Evolutionary conservation across 140 eudicot genomes (phyloP).

Genomic region (Cichorium intybus): DNA sequence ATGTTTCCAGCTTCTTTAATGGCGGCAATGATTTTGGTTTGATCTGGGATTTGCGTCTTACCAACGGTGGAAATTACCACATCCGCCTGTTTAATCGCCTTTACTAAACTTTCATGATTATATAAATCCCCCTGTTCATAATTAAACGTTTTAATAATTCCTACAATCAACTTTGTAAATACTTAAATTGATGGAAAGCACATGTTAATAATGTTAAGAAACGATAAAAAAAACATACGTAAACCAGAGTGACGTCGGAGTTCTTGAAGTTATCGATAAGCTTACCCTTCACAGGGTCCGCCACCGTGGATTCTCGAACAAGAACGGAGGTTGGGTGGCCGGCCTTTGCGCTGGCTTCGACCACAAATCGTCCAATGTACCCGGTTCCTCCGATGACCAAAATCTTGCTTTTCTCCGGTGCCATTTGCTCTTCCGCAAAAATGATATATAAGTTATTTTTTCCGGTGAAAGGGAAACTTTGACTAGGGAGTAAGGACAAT

Average conservation of each 20-base stretch:
- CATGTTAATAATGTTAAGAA: neutral
- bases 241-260: constrained; percentile 46
- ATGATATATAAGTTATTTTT: neutral
- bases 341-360: constrained; percentile 56
- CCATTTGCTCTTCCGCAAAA: constrained; percentile 32
- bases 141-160: no score
- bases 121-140: constrained; percentile 52
- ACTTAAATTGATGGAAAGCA: neutral
- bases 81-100: constrained; percentile 73
- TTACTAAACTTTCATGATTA: constrained; percentile 67
- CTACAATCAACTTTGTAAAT: neutral
- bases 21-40: constrained; percentile 62
- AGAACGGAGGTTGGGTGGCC: constrained; percentile 69
- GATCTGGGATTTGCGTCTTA: constrained; percentile 47
- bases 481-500: no score
- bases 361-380: constrained; percentile 64
- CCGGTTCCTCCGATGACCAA: constrained; percentile 80
- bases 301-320: constrained; percentile 48
- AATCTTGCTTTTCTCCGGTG: constrained; percentile 60
- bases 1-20: constrained; percentile 82
- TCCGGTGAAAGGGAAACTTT: neutral
- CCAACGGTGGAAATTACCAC: constrained; percentile 74
- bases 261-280: constrained; percentile 54
- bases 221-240: constrained; percentile 25
- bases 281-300: constrained; percentile 54